A percentile compares a stretch with the other conserved stretches of the same genome.
Evolutionary conservation across 208 protist species (phyloP).

Genomic region (Acanthamoeba royreba): DNA sequence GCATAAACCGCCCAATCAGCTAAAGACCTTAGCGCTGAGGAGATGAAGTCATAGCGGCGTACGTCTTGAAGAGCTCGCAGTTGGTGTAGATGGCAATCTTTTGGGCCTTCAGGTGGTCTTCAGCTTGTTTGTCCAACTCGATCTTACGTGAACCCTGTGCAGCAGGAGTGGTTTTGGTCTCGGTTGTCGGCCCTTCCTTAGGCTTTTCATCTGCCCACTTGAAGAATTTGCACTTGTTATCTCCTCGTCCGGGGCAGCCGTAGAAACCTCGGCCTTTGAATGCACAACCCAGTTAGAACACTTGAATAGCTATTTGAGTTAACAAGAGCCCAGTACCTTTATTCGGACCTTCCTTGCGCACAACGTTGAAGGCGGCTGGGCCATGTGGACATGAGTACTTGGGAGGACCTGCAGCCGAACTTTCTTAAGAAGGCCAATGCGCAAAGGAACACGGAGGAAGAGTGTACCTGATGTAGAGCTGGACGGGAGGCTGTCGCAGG

Average conservation of each 20-base stretch:
- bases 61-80: slow-evolving; percentile 43
- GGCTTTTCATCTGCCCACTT: slow-evolving; percentile 26
- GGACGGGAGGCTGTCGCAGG: neutral
- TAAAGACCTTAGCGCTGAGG: neutral
- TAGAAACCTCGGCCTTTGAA: slow-evolving; percentile 27
- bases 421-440: neutral
- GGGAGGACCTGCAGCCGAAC: neutral
- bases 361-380: neutral
- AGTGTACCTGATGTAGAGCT: neutral
- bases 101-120: neutral
- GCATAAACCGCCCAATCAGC: neutral
- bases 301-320: neutral
- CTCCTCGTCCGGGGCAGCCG: neutral
- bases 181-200: neutral
- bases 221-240: slow-evolving; percentile 38
- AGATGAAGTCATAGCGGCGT: neutral
- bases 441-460: too few relatives aligned
- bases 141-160: neutral
- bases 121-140: neutral
- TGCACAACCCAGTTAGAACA: too few relatives aligned
- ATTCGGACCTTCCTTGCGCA: neutral
- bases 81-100: slow-evolving; percentile 6
- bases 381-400: slow-evolving; percentile 6
- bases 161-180: neutral
- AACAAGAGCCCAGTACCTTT: neutral